Conservation (phyloP, 2,329 filamentous ascomycete genomes). For the Podosphaera fusca region DNA sequence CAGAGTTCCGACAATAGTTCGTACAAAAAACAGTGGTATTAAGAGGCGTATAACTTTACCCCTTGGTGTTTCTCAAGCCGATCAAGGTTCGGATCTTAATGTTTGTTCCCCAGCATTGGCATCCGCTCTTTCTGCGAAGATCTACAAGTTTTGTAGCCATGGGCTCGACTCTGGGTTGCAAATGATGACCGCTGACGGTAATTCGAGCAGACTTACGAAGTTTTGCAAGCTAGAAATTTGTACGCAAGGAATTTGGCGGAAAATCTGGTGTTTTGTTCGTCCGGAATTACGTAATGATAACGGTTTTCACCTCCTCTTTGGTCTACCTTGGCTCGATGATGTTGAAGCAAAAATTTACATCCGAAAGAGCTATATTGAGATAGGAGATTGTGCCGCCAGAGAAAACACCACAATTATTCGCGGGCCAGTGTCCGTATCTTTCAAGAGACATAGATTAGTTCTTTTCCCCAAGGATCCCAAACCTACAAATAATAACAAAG, state of each 20-base stretch:
- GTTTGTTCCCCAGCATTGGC: neutral
- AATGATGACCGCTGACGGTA: neutral
- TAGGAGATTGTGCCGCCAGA: neutral
- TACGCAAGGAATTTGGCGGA: neutral
- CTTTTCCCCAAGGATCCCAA: neutral
- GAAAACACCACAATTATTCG: neutral
- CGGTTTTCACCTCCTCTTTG: neutral
- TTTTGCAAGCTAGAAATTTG: neutral
- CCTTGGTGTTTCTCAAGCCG: neutral
- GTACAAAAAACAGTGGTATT: neutral
- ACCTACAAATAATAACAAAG: too few relatives aligned
- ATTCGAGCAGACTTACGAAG: neutral
- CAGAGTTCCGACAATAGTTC: neutral
- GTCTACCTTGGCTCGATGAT: neutral
- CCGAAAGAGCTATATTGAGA: neutral
- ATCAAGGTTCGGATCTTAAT: slow-evolving; percentile 1
- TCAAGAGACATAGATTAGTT: neutral
- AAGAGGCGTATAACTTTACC: neutral
- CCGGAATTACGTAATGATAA: neutral
- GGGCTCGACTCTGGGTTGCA: neutral
- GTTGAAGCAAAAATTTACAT: neutral
- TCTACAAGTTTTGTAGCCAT: neutral
- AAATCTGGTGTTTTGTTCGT: neutral
- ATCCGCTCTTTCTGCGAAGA: neutral
- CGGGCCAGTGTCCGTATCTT: neutral